phyloP scores from a whole-genome alignment of 1,284 basidiomycete genomes.

The Leccinum variabile region DNA sequence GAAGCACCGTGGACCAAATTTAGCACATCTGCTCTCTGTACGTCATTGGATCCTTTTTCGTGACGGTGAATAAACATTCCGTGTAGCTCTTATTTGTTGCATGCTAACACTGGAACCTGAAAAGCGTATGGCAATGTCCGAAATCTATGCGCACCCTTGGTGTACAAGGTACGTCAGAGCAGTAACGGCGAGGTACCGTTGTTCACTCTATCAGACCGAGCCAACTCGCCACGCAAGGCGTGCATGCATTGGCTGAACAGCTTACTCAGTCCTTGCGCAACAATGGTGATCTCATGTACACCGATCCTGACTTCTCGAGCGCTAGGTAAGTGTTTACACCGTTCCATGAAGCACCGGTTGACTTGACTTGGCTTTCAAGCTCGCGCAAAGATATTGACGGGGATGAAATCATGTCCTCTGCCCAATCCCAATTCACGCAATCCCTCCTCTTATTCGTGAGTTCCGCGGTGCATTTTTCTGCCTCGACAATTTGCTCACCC shows the following conservation, averaged over 20 bases:
- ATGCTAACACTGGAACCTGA: slow-evolving; percentile 77
- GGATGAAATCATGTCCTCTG: slow-evolving; percentile 55
- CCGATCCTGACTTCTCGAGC: slow-evolving; percentile 49
- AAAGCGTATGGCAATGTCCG: slow-evolving; percentile 67
- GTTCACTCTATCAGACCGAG: slow-evolving; percentile 53
- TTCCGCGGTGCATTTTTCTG: slow-evolving; percentile 10
- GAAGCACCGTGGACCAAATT: slow-evolving; percentile 86
- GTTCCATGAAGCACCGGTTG: neutral
- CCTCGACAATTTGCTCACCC: neutral
- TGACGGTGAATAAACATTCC: neutral
- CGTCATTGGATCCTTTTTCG: slow-evolving; percentile 24
- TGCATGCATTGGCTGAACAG: slow-evolving; percentile 57
- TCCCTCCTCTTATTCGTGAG: slow-evolving; percentile 60
- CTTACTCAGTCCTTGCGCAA: slow-evolving; percentile 66
- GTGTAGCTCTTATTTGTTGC: slow-evolving; percentile 65
- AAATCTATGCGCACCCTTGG: slow-evolving; percentile 80
- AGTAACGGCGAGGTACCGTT: neutral
- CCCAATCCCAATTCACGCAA: slow-evolving; percentile 60
- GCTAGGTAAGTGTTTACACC: slow-evolving; percentile 19
- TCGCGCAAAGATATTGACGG: slow-evolving; percentile 47
- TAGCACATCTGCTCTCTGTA: slow-evolving; percentile 59
- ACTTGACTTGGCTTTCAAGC: slow-evolving; percentile 15
- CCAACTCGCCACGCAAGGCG: slow-evolving; percentile 61
- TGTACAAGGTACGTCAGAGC: slow-evolving; percentile 56
- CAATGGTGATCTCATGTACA: slow-evolving; percentile 70